These are phyloP conservation scores for Penicillium nucicola DNA, from an alignment of 495 filamentous ascomycete species.

Conservation along the genomic window DNA sequence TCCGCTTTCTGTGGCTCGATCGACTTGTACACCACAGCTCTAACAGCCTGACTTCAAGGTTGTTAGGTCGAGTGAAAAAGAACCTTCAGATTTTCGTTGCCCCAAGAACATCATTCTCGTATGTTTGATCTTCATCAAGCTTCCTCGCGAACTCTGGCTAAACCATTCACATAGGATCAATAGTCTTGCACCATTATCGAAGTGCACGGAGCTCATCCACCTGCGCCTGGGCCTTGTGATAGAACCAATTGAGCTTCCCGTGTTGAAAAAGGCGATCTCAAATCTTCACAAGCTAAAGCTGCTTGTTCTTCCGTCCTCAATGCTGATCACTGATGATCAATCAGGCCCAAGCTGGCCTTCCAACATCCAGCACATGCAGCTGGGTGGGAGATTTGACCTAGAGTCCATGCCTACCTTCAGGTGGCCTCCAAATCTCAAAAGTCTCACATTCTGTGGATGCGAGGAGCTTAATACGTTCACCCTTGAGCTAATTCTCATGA, in stretches of 20 bases:
- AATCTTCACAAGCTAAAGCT: slow-evolving; percentile 45
- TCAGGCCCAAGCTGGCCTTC: slow-evolving; percentile 24
- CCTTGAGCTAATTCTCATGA: slow-evolving; percentile 1
- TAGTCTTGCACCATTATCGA: slow-evolving; percentile 60
- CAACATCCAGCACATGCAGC: slow-evolving; percentile 17
- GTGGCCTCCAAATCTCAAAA: slow-evolving; percentile 29
- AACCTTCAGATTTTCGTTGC: slow-evolving; percentile 61
- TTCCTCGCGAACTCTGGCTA: neutral
- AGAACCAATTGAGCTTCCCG: slow-evolving; percentile 48
- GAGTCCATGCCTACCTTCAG: slow-evolving; percentile 19
- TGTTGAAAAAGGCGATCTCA: slow-evolving; percentile 52
- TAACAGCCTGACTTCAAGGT: slow-evolving; percentile 60
- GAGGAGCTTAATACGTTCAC: slow-evolving; percentile 12
- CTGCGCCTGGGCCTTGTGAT: slow-evolving; percentile 60
- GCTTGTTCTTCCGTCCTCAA: slow-evolving; percentile 55
- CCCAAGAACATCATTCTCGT: slow-evolving; percentile 63
- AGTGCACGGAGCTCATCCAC: slow-evolving; percentile 53
- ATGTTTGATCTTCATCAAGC: slow-evolving; percentile 7
- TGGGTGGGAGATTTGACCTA: slow-evolving; percentile 27
- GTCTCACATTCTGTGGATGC: slow-evolving; percentile 27
- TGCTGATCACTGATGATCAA: slow-evolving; percentile 22
- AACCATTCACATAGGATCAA: slow-evolving; percentile 39
- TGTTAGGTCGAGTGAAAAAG: slow-evolving; percentile 57
- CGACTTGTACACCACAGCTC: slow-evolving; percentile 62
- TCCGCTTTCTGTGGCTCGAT: slow-evolving; percentile 56